These are phyloP conservation scores for Coemansia sp. DNA, from an alignment of 192 early-diverging fungal species.

Conservation along the genomic window DNA sequence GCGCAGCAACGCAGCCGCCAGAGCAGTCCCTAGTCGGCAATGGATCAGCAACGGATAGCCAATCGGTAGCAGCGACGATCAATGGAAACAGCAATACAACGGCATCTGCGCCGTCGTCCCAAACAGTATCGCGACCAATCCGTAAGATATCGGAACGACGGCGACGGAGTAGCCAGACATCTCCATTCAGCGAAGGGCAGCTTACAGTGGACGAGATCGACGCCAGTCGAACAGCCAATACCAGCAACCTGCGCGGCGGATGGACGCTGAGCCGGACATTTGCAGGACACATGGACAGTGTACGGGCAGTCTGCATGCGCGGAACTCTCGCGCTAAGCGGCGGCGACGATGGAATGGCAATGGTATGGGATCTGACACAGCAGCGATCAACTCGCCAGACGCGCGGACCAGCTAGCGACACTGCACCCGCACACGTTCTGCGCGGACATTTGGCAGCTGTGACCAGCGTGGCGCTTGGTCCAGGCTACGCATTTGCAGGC, in stretches of 20 bases:
- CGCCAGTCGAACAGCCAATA: not conserved
- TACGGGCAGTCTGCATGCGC: constrained; percentile 19
- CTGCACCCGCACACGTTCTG: constrained; percentile 14
- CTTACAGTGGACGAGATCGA: constrained; percentile 37
- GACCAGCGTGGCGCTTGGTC: constrained; percentile 26
- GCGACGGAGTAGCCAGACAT: constrained; percentile 4
- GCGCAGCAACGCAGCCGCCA: not conserved
- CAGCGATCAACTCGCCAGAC: constrained; percentile 9
- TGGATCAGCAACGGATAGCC: not conserved
- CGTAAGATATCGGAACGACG: constrained; percentile 21
- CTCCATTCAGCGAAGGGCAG: not conserved
- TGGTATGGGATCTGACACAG: constrained; percentile 40
- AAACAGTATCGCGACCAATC: constrained; percentile 13
- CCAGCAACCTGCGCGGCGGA: not conserved
- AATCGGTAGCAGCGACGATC: not conserved
- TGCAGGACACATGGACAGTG: constrained; percentile 39
- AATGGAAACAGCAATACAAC: not conserved
- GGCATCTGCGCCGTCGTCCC: not conserved
- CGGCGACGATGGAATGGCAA: constrained; percentile 38
- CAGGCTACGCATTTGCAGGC: constrained; percentile 31
- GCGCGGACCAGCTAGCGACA: constrained; percentile 7
- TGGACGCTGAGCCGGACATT: constrained; percentile 23
- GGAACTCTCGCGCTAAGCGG: constrained; percentile 32
- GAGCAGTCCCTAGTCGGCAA: not conserved
- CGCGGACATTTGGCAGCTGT: constrained; percentile 48